These are phyloP conservation scores for Geotrichum europaeum DNA, from an alignment of 1,139 yeast genomes.

Conservation along the genomic window DNA sequence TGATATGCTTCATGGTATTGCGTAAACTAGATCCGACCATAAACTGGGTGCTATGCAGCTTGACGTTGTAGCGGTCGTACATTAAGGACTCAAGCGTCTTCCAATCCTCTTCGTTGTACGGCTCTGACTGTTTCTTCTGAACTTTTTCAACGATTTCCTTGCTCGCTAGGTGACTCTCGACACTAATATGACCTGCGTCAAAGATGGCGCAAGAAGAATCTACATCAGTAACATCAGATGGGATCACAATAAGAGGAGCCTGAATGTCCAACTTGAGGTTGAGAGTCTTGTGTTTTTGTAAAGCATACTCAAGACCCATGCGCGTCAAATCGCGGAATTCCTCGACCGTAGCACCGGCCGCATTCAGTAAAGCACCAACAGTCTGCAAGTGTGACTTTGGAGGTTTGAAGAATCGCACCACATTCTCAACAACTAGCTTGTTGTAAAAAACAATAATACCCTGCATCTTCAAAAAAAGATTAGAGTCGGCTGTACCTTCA, in stretches of 20 bases:
- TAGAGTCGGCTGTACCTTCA: conserved; percentile 76
- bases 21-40: conserved; percentile 77
- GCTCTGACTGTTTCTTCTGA: conserved; percentile 54
- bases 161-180: conserved; percentile 74
- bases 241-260: conserved; percentile 85
- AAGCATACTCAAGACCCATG: conserved; percentile 84
- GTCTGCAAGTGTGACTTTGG: conserved; percentile 86
- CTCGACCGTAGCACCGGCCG: conserved; percentile 92
- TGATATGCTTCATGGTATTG: conserved; percentile 52
- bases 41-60: conserved; percentile 79
- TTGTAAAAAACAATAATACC: conserved; percentile 90
- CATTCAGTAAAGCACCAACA: conserved; percentile 83
- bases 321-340: conserved; percentile 86
- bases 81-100: conserved; percentile 64
- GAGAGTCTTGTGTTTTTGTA: conserved; percentile 88
- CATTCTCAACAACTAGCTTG: conserved; percentile 68
- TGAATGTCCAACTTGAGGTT: conserved; percentile 81
- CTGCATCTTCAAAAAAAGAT: conserved; percentile 62
- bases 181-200: conserved; percentile 93
- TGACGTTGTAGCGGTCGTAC: conserved; percentile 81
- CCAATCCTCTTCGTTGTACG: conserved; percentile 68
- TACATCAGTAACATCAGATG: conserved; percentile 72
- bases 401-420: conserved; percentile 72
- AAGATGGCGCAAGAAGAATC: conserved; percentile 83
- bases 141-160: conserved; percentile 62